phyloP scores from a whole-genome alignment of 2,329 filamentous ascomycete species.

The Ascochyta viciae-villosae region DNA sequence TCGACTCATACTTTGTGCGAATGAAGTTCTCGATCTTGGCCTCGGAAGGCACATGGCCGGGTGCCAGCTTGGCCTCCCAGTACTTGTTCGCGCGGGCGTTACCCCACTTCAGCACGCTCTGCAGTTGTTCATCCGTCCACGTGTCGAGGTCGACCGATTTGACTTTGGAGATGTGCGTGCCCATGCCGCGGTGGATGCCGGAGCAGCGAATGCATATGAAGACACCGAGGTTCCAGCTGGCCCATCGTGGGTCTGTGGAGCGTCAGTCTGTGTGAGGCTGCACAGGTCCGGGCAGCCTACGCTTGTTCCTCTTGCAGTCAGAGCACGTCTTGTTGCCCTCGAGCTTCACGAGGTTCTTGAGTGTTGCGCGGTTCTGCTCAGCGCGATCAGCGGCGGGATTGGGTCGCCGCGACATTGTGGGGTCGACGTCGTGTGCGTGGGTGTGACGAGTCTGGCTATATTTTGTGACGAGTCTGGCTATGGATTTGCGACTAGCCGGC shows the following conservation, averaged over 20 bases:
- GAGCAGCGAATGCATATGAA: conserved; percentile 99
- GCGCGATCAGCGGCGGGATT: conserved; percentile 85
- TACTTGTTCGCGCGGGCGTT: conserved; percentile 97
- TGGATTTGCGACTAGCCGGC: neutral
- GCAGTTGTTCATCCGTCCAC: conserved; percentile 97
- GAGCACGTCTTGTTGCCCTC: conserved; percentile 96
- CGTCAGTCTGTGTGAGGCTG: conserved; percentile 31
- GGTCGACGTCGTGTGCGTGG: conserved; percentile 13
- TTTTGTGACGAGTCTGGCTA: neutral
- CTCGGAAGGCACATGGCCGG: conserved; percentile 92
- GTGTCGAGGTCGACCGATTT: conserved; percentile 98
- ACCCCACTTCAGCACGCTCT: conserved; percentile 93
- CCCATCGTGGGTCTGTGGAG: conserved; percentile 90
- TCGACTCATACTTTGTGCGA: conserved; percentile 97
- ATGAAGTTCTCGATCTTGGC: conserved; percentile 99
- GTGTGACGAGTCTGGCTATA: neutral
- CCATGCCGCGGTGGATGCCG: conserved; percentile 98
- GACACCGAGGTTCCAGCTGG: conserved; percentile 96
- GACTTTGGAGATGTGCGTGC: conserved; percentile 96
- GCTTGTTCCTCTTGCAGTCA: conserved; percentile 99
- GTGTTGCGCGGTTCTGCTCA: conserved; percentile 89
- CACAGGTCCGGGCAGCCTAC: conserved; percentile 58
- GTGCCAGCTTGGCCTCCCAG: conserved; percentile 93
- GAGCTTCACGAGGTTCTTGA: conserved; percentile 93
- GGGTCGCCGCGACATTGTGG: conserved; percentile 78